Conservation (phyloP, 805 yeast genomes). For the Ogataea salicorniae region DNA sequence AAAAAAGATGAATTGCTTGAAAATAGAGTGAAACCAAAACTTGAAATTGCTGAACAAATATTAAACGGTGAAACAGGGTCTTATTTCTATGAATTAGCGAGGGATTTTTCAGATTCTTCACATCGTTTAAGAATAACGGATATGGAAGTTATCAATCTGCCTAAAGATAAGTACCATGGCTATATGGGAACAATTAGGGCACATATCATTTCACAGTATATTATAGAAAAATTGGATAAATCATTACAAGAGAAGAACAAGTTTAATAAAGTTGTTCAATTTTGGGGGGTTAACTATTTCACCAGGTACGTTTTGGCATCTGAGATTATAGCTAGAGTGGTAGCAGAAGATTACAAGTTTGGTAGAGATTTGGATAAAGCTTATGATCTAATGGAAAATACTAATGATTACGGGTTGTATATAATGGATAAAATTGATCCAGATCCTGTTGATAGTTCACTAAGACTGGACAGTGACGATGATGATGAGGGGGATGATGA, state of each 20-base stretch:
- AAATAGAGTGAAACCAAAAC: slow-evolving; percentile 5
- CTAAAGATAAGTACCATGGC: slow-evolving; percentile 50
- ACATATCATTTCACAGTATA: slow-evolving; percentile 39
- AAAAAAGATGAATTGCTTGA: slow-evolving; percentile 6
- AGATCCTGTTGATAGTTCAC: neutral
- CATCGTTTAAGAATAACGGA: slow-evolving; percentile 39
- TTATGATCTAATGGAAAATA: slow-evolving; percentile 40
- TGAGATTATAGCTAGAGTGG: slow-evolving; percentile 50
- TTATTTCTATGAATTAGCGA: slow-evolving; percentile 47
- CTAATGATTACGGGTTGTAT: slow-evolving; percentile 35
- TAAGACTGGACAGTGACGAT: neutral
- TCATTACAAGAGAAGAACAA: slow-evolving; percentile 26
- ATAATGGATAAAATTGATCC: slow-evolving; percentile 27
- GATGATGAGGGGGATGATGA: neutral
- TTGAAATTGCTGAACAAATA: slow-evolving; percentile 15
- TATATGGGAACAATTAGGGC: slow-evolving; percentile 59
- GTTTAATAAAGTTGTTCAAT: slow-evolving; percentile 43
- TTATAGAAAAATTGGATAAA: slow-evolving; percentile 30
- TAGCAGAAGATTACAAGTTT: slow-evolving; percentile 40
- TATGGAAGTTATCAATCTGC: slow-evolving; percentile 41
- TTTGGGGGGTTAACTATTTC: slow-evolving; percentile 59
- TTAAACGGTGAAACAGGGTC: slow-evolving; percentile 41
- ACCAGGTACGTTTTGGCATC: slow-evolving; percentile 56
- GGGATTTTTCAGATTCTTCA: slow-evolving; percentile 34
- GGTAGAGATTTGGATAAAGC: slow-evolving; percentile 37